Evolutionary conservation across 2,329 filamentous ascomycete species (phyloP).

Genomic region (Graphium sp.): DNA sequence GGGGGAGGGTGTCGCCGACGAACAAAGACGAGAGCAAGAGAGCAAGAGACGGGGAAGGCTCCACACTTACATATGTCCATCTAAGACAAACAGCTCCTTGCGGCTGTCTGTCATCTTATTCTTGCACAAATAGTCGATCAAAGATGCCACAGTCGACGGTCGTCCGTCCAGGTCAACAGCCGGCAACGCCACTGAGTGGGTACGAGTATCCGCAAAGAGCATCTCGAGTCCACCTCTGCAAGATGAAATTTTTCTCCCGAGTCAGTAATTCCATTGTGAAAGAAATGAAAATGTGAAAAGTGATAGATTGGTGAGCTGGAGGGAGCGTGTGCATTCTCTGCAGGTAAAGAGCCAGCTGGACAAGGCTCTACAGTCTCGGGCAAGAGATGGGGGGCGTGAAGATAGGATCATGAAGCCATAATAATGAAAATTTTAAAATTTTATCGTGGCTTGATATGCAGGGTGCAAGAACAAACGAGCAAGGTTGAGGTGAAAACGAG

Average conservation of each 20-base stretch:
- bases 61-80: constrained; percentile 64
- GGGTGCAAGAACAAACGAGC: constrained; percentile 2
- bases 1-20: too few relatives aligned
- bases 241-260: not conserved
- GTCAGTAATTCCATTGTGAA: constrained; percentile 3
- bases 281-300: constrained; percentile 7
- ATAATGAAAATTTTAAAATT: too few relatives aligned
- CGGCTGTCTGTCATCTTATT: constrained; percentile 72
- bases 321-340: too few relatives aligned
- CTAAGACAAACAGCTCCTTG: constrained; percentile 78
- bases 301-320: too few relatives aligned
- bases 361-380: too few relatives aligned
- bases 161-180: constrained; percentile 38
- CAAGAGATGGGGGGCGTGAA: too few relatives aligned
- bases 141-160: constrained; percentile 52
- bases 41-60: constrained; percentile 5
- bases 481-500: constrained; percentile 4
- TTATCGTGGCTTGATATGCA: too few relatives aligned
- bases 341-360: too few relatives aligned
- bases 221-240: constrained; percentile 79
- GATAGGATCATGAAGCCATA: too few relatives aligned
- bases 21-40: too few relatives aligned
- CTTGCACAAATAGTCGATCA: constrained; percentile 66
- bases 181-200: constrained; percentile 55
- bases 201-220: constrained; percentile 72